Base-by-base conservation (phyloP, 2,329 filamentous ascomycete genomes). In the Phialemoniopsis sp. region DNA sequence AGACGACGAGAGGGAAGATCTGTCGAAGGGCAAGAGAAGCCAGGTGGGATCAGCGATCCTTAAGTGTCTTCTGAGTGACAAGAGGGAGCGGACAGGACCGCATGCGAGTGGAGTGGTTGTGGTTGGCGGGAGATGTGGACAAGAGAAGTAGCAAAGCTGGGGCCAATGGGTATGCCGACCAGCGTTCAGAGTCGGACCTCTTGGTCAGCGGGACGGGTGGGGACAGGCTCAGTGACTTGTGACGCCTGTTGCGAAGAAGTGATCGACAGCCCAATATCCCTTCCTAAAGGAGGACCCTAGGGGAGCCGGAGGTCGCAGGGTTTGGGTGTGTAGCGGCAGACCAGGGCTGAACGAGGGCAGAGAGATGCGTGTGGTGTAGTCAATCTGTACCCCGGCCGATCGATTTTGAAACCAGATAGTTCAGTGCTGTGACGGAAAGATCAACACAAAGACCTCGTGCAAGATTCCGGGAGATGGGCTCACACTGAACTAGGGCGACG, bases 1-100 rank as follows among this genome's bases (percentile, higher is more conserved):
- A 40, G 45, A 43, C 40, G 21, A 26, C 43, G 53, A 62, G 46
- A 60, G 52, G 59, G 55, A 62, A 60, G 58, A 64, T 50, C 47
- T 42, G 43, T 46, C 38, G 15, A 14, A 7, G 32, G 38, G 36
- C 41, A 31, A 41, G 44, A 52, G 44, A 46, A 52, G 46, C 33
- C 34, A 56, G 58, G 59, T 68, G 72, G 73, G 73, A 77, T 77
- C 73, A 75, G 72, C 73, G 68, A 70, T 67, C 68, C 74, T 76
- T 76, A 76, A 73, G 72, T 76, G 70, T 68, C 64, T 59, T 58
- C 55, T 55, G 57, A 51, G 53, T 50, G 56, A 47, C 54, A 56
- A 55, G 51, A 55, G 54, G 56, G 57, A 64, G 64, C 52, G 55
- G 54, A 58, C 57, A 59, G 61, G 55, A 59, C 54, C 54, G 52